Conservation (phyloP, 2,329 filamentous ascomycete genomes). For the Trichoderma sp. region DNA sequence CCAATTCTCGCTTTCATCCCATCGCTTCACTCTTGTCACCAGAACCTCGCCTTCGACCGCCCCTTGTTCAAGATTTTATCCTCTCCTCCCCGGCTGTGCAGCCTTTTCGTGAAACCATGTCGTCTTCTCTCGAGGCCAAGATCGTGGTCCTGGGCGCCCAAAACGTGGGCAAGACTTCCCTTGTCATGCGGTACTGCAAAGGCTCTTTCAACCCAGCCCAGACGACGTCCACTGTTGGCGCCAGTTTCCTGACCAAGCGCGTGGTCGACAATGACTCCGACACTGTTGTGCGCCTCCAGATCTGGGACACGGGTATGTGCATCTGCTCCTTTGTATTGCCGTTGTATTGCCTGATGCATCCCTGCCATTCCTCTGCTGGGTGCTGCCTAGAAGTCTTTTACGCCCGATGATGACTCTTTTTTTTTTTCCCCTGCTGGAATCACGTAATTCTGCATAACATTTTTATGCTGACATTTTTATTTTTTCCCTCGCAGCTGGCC, state of each 20-base stretch:
- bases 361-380: neutral
- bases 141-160: constrained; percentile 78
- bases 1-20: neutral
- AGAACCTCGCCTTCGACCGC: neutral
- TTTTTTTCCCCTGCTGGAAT: neutral
- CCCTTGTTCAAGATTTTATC: neutral
- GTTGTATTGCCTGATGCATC: neutral
- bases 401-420: neutral
- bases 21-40: neutral
- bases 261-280: constrained; percentile 80
- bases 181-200: constrained; percentile 73
- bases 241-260: constrained; percentile 75
- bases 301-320: constrained; percentile 79
- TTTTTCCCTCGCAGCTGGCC: constrained; percentile 60
- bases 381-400: neutral
- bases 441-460: neutral
- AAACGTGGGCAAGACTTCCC: constrained; percentile 75
- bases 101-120: constrained; percentile 3
- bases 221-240: constrained; percentile 70
- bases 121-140: constrained; percentile 68
- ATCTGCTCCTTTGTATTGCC: neutral
- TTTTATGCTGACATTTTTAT: neutral
- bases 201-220: constrained; percentile 65
- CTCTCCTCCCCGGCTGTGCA: neutral
- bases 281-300: constrained; percentile 84